A percentile compares a stretch with the other conserved stretches of the same genome.
Evolutionary conservation across 2,329 filamentous ascomycete genomes (phyloP).

Genomic region (Sporothrix sp.): DNA sequence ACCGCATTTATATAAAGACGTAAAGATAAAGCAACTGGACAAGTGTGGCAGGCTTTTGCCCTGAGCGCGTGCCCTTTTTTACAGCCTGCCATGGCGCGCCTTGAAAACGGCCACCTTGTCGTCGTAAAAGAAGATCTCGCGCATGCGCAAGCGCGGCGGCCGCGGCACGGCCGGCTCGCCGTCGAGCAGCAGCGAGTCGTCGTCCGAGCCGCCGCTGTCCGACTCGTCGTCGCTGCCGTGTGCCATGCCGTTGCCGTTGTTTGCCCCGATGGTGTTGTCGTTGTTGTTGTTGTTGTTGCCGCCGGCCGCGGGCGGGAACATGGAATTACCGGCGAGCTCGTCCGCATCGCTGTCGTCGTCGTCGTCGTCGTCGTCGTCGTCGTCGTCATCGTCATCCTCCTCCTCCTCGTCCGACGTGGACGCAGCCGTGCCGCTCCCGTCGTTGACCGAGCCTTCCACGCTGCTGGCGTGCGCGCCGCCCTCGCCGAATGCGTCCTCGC

Average conservation of each 20-base stretch:
- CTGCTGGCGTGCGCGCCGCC: slow-evolving; percentile 16
- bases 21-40: too few relatives aligned
- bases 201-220: slow-evolving; percentile 31
- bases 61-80: slow-evolving; percentile 5
- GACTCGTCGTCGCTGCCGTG: slow-evolving; percentile 20
- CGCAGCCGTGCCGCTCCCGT: slow-evolving; percentile 12
- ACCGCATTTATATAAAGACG: too few relatives aligned
- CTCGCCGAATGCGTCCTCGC: slow-evolving; percentile 14
- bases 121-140: slow-evolving; percentile 77
- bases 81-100: slow-evolving; percentile 53
- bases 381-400: slow-evolving; percentile 37
- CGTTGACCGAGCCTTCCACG: slow-evolving; percentile 16
- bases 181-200: slow-evolving; percentile 42
- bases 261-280: too few relatives aligned
- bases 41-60: too few relatives aligned
- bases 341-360: slow-evolving; percentile 35
- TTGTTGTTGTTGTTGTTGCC: slow-evolving; percentile 20
- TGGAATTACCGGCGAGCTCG: too few relatives aligned
- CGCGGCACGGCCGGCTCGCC: slow-evolving; percentile 28
- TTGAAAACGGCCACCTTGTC: slow-evolving; percentile 76
- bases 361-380: slow-evolving; percentile 36
- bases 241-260: too few relatives aligned
- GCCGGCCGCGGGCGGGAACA: slow-evolving; percentile 23
- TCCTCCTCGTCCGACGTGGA: slow-evolving; percentile 35
- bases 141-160: slow-evolving; percentile 45